phyloP scores from a whole-genome alignment of 163 green algal genomes.

The Chlamydomonas reinhardtii region DNA sequence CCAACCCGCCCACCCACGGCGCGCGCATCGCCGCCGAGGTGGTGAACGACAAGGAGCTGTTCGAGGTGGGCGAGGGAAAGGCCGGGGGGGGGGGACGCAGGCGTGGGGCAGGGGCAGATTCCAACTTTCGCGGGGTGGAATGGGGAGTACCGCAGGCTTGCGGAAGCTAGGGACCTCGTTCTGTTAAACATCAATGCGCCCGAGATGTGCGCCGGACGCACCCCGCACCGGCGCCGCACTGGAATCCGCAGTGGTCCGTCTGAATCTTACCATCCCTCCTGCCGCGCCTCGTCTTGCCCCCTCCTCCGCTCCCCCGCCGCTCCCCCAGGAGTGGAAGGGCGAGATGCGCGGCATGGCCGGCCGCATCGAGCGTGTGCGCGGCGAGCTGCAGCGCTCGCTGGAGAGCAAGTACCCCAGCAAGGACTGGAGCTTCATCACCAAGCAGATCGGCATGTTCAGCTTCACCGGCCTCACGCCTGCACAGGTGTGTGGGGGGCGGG shows the following conservation, averaged over 20 bases:
- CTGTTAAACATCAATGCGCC: no score
- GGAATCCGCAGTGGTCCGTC: no score
- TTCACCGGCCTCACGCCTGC: slow-evolving; percentile 91
- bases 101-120: no score
- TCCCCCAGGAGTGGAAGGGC: slow-evolving; percentile 75
- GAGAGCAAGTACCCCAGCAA: slow-evolving; percentile 74
- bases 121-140: no score
- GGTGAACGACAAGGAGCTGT: slow-evolving; percentile 65
- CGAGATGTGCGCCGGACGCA: no score
- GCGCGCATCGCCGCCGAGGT: slow-evolving; percentile 92
- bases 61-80: slow-evolving; percentile 68
- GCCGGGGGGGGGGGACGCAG: not conserved
- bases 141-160: no score
- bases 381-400: slow-evolving; percentile 79
- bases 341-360: slow-evolving; percentile 98
- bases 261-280: no score
- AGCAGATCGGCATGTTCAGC: slow-evolving; percentile 94
- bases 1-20: slow-evolving; percentile 94
- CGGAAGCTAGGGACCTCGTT: no score
- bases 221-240: no score
- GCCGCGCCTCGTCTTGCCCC: no score
- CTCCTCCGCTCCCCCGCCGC: no score
- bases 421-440: slow-evolving; percentile 93
- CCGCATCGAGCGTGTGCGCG: slow-evolving; percentile 90
- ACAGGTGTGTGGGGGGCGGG: slow-evolving; percentile 65